These are phyloP conservation scores for Globisporangium cederbergense DNA, from an alignment of 352 stramenopile species.

Conservation along the genomic window DNA sequence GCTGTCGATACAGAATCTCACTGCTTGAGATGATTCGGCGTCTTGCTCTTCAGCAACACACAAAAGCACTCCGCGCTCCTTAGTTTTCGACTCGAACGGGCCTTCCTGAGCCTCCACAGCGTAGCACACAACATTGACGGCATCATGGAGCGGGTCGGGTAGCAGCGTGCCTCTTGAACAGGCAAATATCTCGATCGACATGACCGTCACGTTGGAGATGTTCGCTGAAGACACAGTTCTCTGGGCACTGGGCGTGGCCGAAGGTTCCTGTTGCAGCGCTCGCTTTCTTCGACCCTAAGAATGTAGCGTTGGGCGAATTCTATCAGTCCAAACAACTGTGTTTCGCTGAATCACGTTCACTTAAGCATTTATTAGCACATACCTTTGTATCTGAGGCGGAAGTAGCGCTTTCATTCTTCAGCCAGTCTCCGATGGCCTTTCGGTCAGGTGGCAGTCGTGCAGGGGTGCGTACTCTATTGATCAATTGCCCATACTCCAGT, in stretches of 20 bases:
- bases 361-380: not conserved
- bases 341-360: not conserved
- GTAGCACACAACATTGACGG: slow-evolving; percentile 62
- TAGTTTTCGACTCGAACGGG: slow-evolving; percentile 39
- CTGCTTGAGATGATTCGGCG: slow-evolving; percentile 13
- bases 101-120: slow-evolving; percentile 75
- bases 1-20: slow-evolving; percentile 33
- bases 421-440: slow-evolving; percentile 29
- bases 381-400: slow-evolving; percentile 23
- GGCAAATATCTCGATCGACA: slow-evolving; percentile 78
- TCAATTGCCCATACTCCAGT: not conserved
- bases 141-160: slow-evolving; percentile 66
- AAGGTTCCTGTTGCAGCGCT: not conserved
- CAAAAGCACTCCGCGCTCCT: slow-evolving; percentile 52
- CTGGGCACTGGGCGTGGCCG: slow-evolving; percentile 5
- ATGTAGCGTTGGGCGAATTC: not conserved
- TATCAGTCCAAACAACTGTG: not conserved
- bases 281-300: slow-evolving; percentile 6
- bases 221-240: slow-evolving; percentile 21
- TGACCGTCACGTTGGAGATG: slow-evolving; percentile 69
- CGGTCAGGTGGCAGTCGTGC: slow-evolving; percentile 33
- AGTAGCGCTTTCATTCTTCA: slow-evolving; percentile 18
- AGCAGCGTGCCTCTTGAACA: slow-evolving; percentile 52
- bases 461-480: slow-evolving; percentile 38
- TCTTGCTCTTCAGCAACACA: slow-evolving; percentile 19